Conservation (phyloP, 1,284 basidiomycete genomes). For the Gomphus sp. region DNA sequence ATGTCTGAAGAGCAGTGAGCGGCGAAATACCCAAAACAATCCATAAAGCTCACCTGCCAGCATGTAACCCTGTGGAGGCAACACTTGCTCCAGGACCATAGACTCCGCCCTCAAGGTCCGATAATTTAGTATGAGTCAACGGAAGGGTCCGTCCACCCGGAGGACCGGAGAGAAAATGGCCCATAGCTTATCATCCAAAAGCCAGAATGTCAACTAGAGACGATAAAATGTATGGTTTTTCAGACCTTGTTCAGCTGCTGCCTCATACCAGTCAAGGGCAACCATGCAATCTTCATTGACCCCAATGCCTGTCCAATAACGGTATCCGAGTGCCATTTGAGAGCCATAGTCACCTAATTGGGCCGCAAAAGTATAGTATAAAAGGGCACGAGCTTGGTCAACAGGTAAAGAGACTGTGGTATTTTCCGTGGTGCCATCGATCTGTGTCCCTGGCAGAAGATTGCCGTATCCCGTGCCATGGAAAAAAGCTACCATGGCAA, state of each 20-base stretch:
- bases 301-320: conserved; percentile 94
- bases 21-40: not conserved
- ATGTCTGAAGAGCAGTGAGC: conserved; percentile 29
- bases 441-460: conserved; percentile 21
- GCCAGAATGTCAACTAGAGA: not conserved
- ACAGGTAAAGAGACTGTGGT: conserved; percentile 32
- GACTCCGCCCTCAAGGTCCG: conserved; percentile 85
- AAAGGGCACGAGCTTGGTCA: conserved; percentile 69
- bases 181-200: conserved; percentile 44
- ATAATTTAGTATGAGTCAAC: conserved; percentile 73
- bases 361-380: conserved; percentile 92
- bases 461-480: conserved; percentile 76
- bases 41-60: conserved; percentile 24
- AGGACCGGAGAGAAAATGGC: conserved; percentile 72
- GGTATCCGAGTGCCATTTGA: conserved; percentile 88
- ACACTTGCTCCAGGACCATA: conserved; percentile 92
- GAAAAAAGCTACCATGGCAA: conserved; percentile 80
- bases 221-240: not conserved
- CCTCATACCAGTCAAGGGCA: conserved; percentile 82
- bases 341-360: conserved; percentile 80
- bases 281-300: conserved; percentile 77
- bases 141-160: conserved; percentile 87
- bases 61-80: conserved; percentile 74
- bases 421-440: conserved; percentile 29
- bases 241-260: conserved; percentile 74